Base-by-base conservation (phyloP, 2,329 filamentous ascomycete genomes). In the Phaeosphaeriaceae sp. region DNA sequence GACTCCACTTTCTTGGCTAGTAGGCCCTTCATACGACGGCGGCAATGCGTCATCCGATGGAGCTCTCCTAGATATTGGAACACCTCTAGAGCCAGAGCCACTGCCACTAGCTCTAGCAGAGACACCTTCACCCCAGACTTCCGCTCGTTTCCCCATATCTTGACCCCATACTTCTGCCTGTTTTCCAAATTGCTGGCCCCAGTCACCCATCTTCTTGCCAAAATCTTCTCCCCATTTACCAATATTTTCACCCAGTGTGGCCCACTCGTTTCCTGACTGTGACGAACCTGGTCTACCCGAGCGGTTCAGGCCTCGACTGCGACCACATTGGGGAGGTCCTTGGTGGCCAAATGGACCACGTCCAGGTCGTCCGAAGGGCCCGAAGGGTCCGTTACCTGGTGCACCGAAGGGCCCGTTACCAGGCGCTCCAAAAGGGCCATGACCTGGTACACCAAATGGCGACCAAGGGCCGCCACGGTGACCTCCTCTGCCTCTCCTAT, bases 211-310 rank as follows among this genome's bases (percentile, higher is more conserved):
- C 13, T 49, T 58, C 42, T 58, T 67, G 2, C 71, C 70, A 20
- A 72, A 66, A 8, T 71, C 61, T 44, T 72, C 66, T 2, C 71
- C 70, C 63, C 60, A 64, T 21, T 56, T 56, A 1, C 62, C 64
- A 28, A 61, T 34, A n/a, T 56, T 61, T 32, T 61, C 49, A 0
- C 59, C 63, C 13, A 52, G 44, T 3, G 51, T 47, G 26, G 41
- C 48, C 61, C 54, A 60, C n/a, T 52, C 46, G 34, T 58, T 54
- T 34, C 32, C 7, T 26, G 43, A 16, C 37, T 52, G 46, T 23
- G 53, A 49, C 17, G 56, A 36, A 12, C 46, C 48, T 3, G 52
- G 30, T 9, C 50, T 35, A 15, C 42, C 30, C 1, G 33, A 9
- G 2, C 29, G 37, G n/a, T 21, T n/a, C 18, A 11, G 5, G 6